Conservation (phyloP, 2,329 filamentous ascomycete species). For the Ophiostoma sp. region DNA sequence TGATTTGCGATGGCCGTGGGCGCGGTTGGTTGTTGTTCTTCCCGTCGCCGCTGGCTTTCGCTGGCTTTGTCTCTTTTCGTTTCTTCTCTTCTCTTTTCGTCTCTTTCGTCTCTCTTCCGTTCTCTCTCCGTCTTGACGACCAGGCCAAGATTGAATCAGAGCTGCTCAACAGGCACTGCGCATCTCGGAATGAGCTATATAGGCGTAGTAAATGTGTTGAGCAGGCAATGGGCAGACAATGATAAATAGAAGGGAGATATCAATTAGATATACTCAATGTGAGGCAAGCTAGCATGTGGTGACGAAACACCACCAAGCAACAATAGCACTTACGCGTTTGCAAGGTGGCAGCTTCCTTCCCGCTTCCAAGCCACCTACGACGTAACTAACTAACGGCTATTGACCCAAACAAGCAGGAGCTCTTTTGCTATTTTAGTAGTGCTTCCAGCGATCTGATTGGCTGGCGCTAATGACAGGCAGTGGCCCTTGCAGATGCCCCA, state of each 20-base stretch:
- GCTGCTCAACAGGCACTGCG: constrained; percentile 19
- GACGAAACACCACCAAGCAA: constrained; percentile 1
- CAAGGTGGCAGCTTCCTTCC: constrained; percentile 27
- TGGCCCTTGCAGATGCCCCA: neutral
- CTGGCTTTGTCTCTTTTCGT: neutral
- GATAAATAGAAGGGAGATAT: neutral
- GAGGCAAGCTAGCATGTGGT: neutral
- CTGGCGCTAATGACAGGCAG: neutral
- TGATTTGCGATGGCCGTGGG: neutral
- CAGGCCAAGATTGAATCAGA: constrained; percentile 8
- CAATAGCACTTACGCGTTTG: constrained; percentile 13
- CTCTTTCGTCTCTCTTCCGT: neutral
- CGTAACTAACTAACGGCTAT: neutral
- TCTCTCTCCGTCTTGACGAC: neutral
- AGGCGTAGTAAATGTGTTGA: neutral
- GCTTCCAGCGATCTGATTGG: neutral
- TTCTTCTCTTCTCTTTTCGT: neutral
- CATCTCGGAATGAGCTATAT: constrained; percentile 13
- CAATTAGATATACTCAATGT: neutral
- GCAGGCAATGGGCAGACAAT: neutral
- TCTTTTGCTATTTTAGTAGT: neutral
- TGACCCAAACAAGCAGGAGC: neutral
- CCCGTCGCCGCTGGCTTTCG: neutral
- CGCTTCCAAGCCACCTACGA: constrained; percentile 5
- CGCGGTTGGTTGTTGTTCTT: neutral